Conservation (phyloP, 805 yeast species). For the Suhomyces sp. region DNA sequence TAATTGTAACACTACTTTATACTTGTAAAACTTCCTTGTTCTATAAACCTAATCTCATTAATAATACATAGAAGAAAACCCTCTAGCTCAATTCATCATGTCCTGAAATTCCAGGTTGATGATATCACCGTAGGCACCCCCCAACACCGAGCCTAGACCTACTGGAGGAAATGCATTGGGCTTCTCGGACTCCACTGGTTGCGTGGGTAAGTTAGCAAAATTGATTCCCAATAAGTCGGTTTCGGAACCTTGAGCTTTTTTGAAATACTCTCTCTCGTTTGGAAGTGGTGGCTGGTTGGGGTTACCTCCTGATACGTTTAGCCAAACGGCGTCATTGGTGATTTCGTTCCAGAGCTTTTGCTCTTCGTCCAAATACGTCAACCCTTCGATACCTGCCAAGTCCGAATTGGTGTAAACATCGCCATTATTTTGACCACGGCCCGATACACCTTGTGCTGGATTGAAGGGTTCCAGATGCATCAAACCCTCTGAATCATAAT, state of each 20-base stretch:
- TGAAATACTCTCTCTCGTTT: constrained; percentile 2
- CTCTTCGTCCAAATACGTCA: constrained; percentile 41
- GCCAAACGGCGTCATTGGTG: constrained; percentile 75
- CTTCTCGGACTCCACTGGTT: neutral
- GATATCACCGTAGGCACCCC: constrained; percentile 36
- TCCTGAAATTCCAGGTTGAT: constrained; percentile 38
- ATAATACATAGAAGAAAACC: neutral
- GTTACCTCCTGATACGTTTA: constrained; percentile 33
- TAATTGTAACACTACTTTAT: constrained; percentile 8
- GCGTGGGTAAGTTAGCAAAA: neutral
- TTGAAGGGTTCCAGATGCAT: constrained; percentile 18
- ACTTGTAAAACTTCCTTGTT: neutral
- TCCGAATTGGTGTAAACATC: constrained; percentile 37
- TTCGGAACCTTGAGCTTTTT: neutral
- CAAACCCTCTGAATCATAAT: constrained; percentile 12
- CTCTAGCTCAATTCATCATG: constrained; percentile 8
- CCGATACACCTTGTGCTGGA: constrained; percentile 8
- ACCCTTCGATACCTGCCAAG: constrained; percentile 42
- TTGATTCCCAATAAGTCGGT: neutral
- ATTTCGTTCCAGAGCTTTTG: constrained; percentile 73
- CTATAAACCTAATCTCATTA: neutral
- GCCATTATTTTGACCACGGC: constrained; percentile 10
- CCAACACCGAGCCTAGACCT: constrained; percentile 4
- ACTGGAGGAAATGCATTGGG: neutral
- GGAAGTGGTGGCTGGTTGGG: constrained; percentile 18